Base-by-base conservation (phyloP, 208 protist genomes). In the Leptomonas pyrrhocoris region DNA sequence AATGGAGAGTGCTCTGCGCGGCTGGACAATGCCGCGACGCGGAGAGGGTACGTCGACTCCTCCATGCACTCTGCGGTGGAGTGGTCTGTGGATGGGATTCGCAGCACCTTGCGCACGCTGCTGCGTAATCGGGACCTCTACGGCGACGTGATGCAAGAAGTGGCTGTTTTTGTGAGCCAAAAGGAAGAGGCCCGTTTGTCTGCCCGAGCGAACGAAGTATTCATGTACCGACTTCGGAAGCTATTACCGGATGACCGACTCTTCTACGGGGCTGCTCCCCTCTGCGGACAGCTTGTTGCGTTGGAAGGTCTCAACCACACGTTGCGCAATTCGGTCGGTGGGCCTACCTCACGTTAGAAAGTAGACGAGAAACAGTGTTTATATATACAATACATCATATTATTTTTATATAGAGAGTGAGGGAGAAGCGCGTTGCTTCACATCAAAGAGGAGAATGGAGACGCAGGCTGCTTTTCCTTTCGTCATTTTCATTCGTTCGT, bases 221-320 rank as follows among this genome's bases (percentile, higher is more conserved):
- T 95, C 66, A 84, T 89, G 77, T 59, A 66, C n/a, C 77, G 70
- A 9, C 55, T 95, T 15, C 72, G 83, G n/a, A 59, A 78, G 28
- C 15, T 88, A 38, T 13, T 93, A 18, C 15, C 48, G 2, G 77
- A 92, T 46, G 82, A 93, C n/a, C 48, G 75, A 21, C 36, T 84
- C 15, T 90, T 86, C 58, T 73, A 68, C 36, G 70, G 81, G 3
- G 87, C 77, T 0, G 81, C 70, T 0, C 84, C 90, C 21, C 73
- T 95, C 28, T 95, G 87, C 68, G 77, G 77, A 13, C 90, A 95
- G 64, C 71, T 95, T 43, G 84, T 84, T 15, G 79, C 87, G 34
- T 58, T 95, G 40, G 79, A 90, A 63, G 72, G 83, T 2, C 58
- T 92, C 0, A 50, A 75, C 2, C 42, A 83, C 42, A 70, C 58